phyloP scores from a whole-genome alignment of 805 yeast species.

The Candida verbasci region DNA sequence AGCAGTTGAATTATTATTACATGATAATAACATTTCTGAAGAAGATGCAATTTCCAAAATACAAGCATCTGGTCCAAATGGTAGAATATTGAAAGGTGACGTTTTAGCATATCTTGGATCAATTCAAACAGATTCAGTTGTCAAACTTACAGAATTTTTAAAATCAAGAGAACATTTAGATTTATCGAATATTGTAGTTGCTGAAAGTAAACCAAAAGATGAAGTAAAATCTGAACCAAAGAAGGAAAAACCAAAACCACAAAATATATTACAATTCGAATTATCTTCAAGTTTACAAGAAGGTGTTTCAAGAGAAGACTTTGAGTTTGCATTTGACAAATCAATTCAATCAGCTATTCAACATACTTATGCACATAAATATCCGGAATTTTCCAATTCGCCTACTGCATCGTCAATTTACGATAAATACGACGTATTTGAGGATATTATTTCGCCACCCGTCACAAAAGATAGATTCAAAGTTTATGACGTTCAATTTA shows the following conservation, averaged over 20 bases:
- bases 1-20: conserved; percentile 67
- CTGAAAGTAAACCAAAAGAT: conserved; percentile 17
- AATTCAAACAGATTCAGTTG: conserved; percentile 54
- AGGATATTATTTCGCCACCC: conserved; percentile 34
- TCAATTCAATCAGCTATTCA: conserved; percentile 27
- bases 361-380: conserved; percentile 26
- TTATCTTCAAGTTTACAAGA: conserved; percentile 24
- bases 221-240: conserved; percentile 9
- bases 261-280: conserved; percentile 20
- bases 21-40: conserved; percentile 54
- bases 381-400: conserved; percentile 33
- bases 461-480: conserved; percentile 32
- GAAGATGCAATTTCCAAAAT: conserved; percentile 71
- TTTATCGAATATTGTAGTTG: conserved; percentile 58
- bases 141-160: conserved; percentile 52
- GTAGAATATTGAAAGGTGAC: conserved; percentile 87
- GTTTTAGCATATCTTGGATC: conserved; percentile 79
- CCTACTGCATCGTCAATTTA: conserved; percentile 20
- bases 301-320: conserved; percentile 20
- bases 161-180: conserved; percentile 61
- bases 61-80: conserved; percentile 83
- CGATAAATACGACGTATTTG: conserved; percentile 27
- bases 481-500: conserved; percentile 23
- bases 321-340: conserved; percentile 26
- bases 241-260: conserved; percentile 22